Evolutionary conservation across 140 eudicot species (phyloP).

Genomic region (Bidens hawaiensis): DNA sequence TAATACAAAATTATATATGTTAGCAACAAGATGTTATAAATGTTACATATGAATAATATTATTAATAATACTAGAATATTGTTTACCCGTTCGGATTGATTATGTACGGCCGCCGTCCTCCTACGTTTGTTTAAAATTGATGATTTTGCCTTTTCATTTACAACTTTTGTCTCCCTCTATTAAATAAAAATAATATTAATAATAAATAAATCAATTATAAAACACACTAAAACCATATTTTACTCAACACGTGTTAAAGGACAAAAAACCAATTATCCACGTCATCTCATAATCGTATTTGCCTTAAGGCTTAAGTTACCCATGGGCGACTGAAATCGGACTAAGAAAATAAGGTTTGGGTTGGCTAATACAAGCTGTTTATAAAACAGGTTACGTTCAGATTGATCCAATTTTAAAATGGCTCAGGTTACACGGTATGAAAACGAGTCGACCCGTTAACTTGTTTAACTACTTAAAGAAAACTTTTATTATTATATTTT

Average conservation of each 20-base stretch:
- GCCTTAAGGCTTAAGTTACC: no score
- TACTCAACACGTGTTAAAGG: not conserved
- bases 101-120: constrained; percentile 84
- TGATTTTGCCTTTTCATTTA: constrained; percentile 36
- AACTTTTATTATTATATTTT: no score
- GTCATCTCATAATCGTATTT: not conserved
- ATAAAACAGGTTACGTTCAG: no score
- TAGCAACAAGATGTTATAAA: not conserved
- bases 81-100: constrained; percentile 85
- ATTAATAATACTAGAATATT: no score
- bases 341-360: no score
- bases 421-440: no score
- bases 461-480: no score
- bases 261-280: not conserved
- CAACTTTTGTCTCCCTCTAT: constrained; percentile 31
- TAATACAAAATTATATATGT: not conserved
- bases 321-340: no score
- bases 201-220: not conserved
- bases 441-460: no score
- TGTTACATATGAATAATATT: not conserved
- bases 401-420: no score
- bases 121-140: constrained; percentile 54
- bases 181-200: not conserved
- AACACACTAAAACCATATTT: not conserved
- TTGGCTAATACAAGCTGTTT: no score